Conservation (phyloP, 345 rosid genomes). For the Dimocarpus longan region DNA sequence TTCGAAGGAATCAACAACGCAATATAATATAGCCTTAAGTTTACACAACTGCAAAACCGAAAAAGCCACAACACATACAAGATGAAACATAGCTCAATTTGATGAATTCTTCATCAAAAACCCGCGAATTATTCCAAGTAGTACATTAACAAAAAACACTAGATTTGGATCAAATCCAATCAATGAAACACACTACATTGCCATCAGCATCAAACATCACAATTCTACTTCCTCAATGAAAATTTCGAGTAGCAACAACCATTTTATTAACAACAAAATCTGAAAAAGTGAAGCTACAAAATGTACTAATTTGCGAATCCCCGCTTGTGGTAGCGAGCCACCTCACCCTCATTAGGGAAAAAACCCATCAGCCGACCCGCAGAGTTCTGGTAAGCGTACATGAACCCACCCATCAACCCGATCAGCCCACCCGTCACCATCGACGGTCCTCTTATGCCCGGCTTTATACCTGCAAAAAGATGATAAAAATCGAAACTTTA, state of each 20-base stretch:
- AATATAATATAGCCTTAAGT: not conserved
- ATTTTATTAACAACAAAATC: constrained; percentile 8
- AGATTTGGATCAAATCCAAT: not conserved
- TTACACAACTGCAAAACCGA: not conserved
- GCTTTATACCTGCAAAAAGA: constrained; percentile 66
- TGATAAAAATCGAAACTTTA: not conserved
- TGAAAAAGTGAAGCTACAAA: constrained; percentile 10
- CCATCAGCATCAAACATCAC: not conserved
- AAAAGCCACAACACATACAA: not conserved
- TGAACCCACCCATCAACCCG: constrained; percentile 97
- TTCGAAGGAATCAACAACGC: not conserved
- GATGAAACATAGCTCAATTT: not conserved
- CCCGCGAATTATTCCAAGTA: not conserved
- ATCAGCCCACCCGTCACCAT: constrained; percentile 99
- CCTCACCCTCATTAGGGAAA: constrained; percentile 90
- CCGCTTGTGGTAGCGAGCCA: constrained; percentile 66
- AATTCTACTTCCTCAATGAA: not conserved
- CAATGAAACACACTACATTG: not conserved
- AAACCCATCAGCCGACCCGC: constrained; percentile 95
- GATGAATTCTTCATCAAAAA: not conserved
- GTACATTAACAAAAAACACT: not conserved
- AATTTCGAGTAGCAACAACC: not conserved
- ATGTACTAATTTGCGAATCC: constrained; percentile 30
- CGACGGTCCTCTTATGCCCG: constrained; percentile 87
- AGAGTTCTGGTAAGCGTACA: constrained; percentile 99